These are phyloP conservation scores for Aspergillus sp. DNA, from an alignment of 2,329 filamentous ascomycete species.

Conservation along the genomic window DNA sequence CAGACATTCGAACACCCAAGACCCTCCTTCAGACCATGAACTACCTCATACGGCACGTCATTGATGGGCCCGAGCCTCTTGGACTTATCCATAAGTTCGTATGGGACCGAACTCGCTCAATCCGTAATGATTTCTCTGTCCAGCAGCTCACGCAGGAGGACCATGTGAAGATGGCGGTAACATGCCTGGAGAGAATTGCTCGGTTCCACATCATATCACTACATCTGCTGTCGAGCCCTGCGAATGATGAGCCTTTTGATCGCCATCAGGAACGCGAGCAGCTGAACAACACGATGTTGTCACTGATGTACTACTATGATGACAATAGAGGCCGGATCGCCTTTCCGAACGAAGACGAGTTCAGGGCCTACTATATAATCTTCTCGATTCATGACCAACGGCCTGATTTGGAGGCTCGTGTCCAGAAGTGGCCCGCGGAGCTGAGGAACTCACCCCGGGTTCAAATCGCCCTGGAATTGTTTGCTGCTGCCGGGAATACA, in stretches of 20 bases:
- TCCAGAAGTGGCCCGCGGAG: conserved; percentile 57
- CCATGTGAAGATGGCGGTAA: conserved; percentile 60
- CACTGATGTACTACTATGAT: conserved; percentile 63
- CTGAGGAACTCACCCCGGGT: conserved; percentile 56
- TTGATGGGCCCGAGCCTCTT: conserved; percentile 53
- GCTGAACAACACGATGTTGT: conserved; percentile 63
- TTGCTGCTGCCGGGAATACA: conserved; percentile 57
- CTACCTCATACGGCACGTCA: conserved; percentile 52
- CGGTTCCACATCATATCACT: conserved; percentile 65
- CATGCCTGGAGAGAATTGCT: conserved; percentile 64
- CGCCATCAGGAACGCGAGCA: conserved; percentile 65
- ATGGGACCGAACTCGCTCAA: conserved; percentile 66
- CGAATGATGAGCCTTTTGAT: conserved; percentile 56
- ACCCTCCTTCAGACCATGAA: conserved; percentile 51
- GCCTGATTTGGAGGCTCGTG: conserved; percentile 59
- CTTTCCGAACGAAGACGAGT: conserved; percentile 64
- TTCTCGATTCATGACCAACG: conserved; percentile 56
- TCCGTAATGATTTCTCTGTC: conserved; percentile 67
- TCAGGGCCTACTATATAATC: conserved; percentile 63
- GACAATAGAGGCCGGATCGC: conserved; percentile 53
- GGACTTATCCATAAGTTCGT: conserved; percentile 62
- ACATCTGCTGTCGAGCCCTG: conserved; percentile 58
- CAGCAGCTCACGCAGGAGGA: conserved; percentile 59
- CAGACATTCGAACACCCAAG: conserved; percentile 62
- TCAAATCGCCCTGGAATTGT: conserved; percentile 59